Evolutionary conservation across 1,284 basidiomycete genomes (phyloP).

Genomic region (Puccinia novopanici): DNA sequence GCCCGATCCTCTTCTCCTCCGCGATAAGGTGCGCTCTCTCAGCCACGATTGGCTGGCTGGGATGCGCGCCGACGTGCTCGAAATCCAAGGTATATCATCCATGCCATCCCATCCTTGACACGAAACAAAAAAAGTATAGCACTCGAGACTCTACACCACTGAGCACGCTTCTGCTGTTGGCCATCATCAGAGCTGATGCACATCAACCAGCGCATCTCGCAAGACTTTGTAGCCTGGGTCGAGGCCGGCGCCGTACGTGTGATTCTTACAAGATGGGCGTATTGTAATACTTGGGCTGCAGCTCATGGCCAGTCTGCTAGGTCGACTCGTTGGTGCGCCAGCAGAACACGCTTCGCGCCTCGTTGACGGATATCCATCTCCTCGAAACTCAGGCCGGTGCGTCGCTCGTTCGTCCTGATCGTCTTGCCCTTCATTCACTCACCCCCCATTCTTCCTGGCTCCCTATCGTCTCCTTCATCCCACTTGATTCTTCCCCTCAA

Average conservation of each 20-base stretch:
- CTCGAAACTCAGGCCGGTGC: conserved; percentile 22
- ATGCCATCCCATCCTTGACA: no score
- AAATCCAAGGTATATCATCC: conserved; percentile 25
- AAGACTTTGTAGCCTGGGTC: conserved; percentile 33
- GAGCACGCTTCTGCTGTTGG: background rate
- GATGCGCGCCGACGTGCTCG: conserved; percentile 24
- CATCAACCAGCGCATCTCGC: conserved; percentile 16
- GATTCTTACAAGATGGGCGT: background rate
- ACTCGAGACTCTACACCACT: no score
- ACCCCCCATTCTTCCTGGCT: no score
- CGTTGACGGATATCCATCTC: background rate
- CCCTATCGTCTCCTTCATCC: no score
- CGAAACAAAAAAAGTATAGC: no score
- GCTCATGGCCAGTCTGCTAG: background rate
- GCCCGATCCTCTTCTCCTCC: background rate
- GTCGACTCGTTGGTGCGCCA: conserved; percentile 24
- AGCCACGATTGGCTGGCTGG: conserved; percentile 20
- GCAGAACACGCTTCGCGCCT: background rate
- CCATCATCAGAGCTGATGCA: conserved; percentile 11
- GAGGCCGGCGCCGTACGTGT: conserved; percentile 17
- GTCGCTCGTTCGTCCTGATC: no score
- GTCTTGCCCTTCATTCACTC: no score
- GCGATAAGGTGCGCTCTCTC: conserved; percentile 14
- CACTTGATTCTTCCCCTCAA: background rate
- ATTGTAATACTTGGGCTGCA: background rate